phyloP scores from a whole-genome alignment of 2,329 filamentous ascomycete species.

The Cercospora zeae-maydis region DNA sequence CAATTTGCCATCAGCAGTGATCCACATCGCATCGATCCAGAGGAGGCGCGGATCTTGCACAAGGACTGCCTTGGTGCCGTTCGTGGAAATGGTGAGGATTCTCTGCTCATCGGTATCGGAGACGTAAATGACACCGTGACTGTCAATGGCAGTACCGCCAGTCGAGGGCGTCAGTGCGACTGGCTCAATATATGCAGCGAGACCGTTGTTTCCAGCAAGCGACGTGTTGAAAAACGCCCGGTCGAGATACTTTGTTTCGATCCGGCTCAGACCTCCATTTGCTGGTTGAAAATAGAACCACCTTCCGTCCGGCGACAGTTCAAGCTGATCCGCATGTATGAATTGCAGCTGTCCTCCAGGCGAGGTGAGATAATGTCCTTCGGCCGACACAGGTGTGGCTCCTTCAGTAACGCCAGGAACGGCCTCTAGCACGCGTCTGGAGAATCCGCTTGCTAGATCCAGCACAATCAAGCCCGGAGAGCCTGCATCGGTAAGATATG shows the following conservation, averaged over 20 bases:
- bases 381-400: slow-evolving; percentile 33
- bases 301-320: slow-evolving; percentile 39
- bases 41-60: slow-evolving; percentile 32
- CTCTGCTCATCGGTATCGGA: slow-evolving; percentile 37
- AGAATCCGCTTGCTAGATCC: slow-evolving; percentile 18
- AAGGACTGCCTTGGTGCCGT: slow-evolving; percentile 30
- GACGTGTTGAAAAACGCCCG: slow-evolving; percentile 36
- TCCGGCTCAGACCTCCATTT: slow-evolving; percentile 37
- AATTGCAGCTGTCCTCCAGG: slow-evolving; percentile 25
- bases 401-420: slow-evolving; percentile 26
- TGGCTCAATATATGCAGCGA: slow-evolving; percentile 31
- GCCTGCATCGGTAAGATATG: slow-evolving; percentile 32
- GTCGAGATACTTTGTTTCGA: slow-evolving; percentile 38
- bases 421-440: slow-evolving; percentile 32
- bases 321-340: slow-evolving; percentile 39
- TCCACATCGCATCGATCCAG: slow-evolving; percentile 37
- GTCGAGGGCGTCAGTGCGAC: slow-evolving; percentile 39
- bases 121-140: slow-evolving; percentile 39
- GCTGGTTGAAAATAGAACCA: slow-evolving; percentile 41
- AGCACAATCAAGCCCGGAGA: slow-evolving; percentile 19
- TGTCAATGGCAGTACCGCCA: slow-evolving; percentile 41
- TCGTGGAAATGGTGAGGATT: slow-evolving; percentile 30
- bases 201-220: slow-evolving; percentile 22
- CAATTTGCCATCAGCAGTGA: slow-evolving; percentile 24
- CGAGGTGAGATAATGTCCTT: slow-evolving; percentile 29